Base-by-base conservation (phyloP, 2,329 filamentous ascomycete genomes). In the Aciculosporium take region DNA sequence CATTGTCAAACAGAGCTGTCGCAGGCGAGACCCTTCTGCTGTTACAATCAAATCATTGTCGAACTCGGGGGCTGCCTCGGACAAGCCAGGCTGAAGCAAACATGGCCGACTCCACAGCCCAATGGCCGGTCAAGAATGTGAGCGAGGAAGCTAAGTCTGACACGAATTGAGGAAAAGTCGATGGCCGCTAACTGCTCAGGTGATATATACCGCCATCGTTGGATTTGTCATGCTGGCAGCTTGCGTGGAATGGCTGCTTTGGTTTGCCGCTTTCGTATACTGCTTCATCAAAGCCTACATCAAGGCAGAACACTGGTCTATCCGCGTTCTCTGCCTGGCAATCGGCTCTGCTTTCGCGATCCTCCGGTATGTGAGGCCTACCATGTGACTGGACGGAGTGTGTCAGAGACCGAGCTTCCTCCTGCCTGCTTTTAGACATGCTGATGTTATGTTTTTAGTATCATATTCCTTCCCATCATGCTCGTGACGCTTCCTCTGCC, bases 201-300 rank as follows among this genome's bases (percentile, higher is more conserved):
- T 94, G 51, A 68, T 89, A 43, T 95, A 93, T 58, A 81, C 88
- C 7, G 67, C 79, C 42, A 81, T 95, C 49, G 73, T 95, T 28
- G 84, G 84, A 15, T 61, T 81, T 6, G 68, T 95, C 38, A 86
- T 95, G 79, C 53, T 91, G 20, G 84, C 83, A 45, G 89, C 89
- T 2, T 69, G 87, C 24, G 68, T 96, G 7, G 89, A 96, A 64
- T 96, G 91, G 87, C 79, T 94, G 46, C 73, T 96, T 12, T 95
- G 88, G 86, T 71, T 96, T 31, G 78, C 82, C n/a, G 87, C 89
- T 3, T 96, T 96, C 56, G 57, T 91, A 47, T 96, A 95, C 62
- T 96, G 89, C 57, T 67, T 95, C 1, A 66, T 78, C 55, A 94
- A 95, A 59, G 87, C 89, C 24, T 94, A 82, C 53, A 69, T 76